Conservation (phyloP, 2,329 filamentous ascomycete species). For the Colletotrichum endophyticum region DNA sequence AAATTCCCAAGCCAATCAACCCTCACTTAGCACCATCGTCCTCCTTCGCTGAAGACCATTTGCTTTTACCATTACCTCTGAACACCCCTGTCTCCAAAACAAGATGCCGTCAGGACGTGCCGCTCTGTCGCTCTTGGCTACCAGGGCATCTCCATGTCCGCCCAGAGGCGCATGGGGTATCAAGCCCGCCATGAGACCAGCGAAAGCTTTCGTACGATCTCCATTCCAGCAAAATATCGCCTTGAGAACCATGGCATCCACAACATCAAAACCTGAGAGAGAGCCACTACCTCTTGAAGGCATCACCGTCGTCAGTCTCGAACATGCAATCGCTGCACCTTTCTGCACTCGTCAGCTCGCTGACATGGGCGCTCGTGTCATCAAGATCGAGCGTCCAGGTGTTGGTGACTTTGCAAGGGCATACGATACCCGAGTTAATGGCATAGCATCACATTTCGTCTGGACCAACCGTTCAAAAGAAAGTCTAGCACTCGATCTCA, state of each 20-base stretch:
- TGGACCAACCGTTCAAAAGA: slow-evolving; percentile 61
- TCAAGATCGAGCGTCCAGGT: slow-evolving; percentile 57
- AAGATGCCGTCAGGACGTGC: background rate
- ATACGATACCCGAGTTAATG: slow-evolving; percentile 55
- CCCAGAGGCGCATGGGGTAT: background rate
- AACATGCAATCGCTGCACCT: slow-evolving; percentile 59
- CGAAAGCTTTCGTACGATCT: background rate
- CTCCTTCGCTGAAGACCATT: background rate
- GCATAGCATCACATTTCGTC: slow-evolving; percentile 58
- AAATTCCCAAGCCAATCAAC: background rate
- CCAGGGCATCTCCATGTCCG: background rate
- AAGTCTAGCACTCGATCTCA: slow-evolving; percentile 55
- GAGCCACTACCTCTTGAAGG: slow-evolving; percentile 35
- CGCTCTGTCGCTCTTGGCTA: background rate
- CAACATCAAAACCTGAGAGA: background rate
- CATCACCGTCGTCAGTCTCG: slow-evolving; percentile 55
- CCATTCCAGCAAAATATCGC: background rate
- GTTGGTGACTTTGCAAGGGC: slow-evolving; percentile 57
- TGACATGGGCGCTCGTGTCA: slow-evolving; percentile 58
- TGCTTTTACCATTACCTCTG: background rate
- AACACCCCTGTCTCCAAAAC: background rate
- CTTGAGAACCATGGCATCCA: background rate
- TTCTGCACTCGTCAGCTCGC: slow-evolving; percentile 60
- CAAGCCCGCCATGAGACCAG: background rate
- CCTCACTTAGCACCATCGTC: background rate